Percentiles rank a stretch among this genome's conserved stretches.
These are phyloP conservation scores for Creolimax fragrantissima DNA, from an alignment of 78 protist species.

Conservation along the genomic window DNA sequence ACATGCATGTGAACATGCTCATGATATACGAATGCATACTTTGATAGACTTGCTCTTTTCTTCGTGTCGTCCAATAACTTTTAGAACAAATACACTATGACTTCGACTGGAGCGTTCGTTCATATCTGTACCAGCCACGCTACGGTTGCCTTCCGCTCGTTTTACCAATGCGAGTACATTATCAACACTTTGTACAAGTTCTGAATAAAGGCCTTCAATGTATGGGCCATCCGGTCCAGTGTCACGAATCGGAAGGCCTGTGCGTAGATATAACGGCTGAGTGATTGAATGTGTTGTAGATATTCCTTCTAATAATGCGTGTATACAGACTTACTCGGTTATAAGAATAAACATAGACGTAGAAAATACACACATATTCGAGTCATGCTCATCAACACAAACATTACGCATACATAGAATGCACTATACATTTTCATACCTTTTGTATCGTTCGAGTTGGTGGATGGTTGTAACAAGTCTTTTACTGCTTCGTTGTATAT, in stretches of 20 bases:
- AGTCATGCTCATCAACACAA: too few species aligned
- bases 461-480: slow-evolving; percentile 57
- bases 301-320: too few species aligned
- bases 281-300: background rate
- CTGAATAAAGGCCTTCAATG: background rate
- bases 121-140: slow-evolving; percentile 33
- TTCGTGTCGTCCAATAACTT: slow-evolving; percentile 19
- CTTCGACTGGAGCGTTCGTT: slow-evolving; percentile 58
- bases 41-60: background rate
- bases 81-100: slow-evolving; percentile 51
- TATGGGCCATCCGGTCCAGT: background rate
- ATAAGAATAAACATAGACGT: too few species aligned
- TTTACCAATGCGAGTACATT: background rate
- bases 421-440: background rate
- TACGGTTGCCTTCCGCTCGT: slow-evolving; percentile 29
- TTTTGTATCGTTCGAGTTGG: background rate
- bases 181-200: background rate
- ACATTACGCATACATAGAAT: too few species aligned
- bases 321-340: too few species aligned
- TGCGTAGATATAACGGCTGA: background rate
- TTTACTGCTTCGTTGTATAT: slow-evolving; percentile 65
- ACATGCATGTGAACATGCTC: too few species aligned
- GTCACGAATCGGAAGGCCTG: background rate
- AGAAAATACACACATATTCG: too few species aligned
- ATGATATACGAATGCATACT: too few species aligned